Conservation (phyloP, 495 filamentous ascomycete genomes). For the Annulohypoxylon maeteangense region DNA sequence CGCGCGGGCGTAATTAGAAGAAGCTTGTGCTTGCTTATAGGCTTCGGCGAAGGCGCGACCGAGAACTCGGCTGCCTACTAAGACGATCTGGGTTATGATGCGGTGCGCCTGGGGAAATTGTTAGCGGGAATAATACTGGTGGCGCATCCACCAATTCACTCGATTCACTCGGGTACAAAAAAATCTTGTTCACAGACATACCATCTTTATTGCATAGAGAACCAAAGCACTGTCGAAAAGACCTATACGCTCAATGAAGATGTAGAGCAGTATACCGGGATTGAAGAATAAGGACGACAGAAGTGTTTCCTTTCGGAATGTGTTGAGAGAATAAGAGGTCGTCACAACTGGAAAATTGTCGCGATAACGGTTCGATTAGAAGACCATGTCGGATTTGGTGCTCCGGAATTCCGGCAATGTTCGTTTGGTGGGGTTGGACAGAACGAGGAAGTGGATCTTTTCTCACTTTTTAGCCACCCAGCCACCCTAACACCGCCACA, state of each 20-base stretch:
- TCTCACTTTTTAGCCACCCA: background rate
- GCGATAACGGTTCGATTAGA: slow-evolving; percentile 36
- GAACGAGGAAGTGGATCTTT: background rate
- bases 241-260: background rate
- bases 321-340: slow-evolving; percentile 24
- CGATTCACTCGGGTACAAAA: background rate
- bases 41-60: slow-evolving; percentile 92
- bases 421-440: background rate
- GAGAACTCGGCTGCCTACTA: slow-evolving; percentile 89
- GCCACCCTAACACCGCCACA: slow-evolving; percentile 7
- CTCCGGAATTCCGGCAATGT: slow-evolving; percentile 20
- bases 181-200: slow-evolving; percentile 18
- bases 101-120: slow-evolving; percentile 79
- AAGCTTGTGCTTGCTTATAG: slow-evolving; percentile 89
- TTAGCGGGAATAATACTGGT: slow-evolving; percentile 27
- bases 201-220: slow-evolving; percentile 22
- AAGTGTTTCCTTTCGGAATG: background rate
- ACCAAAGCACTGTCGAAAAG: background rate
- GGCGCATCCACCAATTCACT: slow-evolving; percentile 22
- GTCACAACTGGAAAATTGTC: slow-evolving; percentile 40
- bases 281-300: slow-evolving; percentile 3
- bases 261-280: background rate
- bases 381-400: slow-evolving; percentile 22
- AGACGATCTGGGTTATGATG: slow-evolving; percentile 90
- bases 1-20: slow-evolving; percentile 80